A percentile compares a stretch with the other conserved stretches of the same genome.
Evolutionary conservation across 1,284 basidiomycete genomes (phyloP).

Genomic region (Schizophyllum amplum): DNA sequence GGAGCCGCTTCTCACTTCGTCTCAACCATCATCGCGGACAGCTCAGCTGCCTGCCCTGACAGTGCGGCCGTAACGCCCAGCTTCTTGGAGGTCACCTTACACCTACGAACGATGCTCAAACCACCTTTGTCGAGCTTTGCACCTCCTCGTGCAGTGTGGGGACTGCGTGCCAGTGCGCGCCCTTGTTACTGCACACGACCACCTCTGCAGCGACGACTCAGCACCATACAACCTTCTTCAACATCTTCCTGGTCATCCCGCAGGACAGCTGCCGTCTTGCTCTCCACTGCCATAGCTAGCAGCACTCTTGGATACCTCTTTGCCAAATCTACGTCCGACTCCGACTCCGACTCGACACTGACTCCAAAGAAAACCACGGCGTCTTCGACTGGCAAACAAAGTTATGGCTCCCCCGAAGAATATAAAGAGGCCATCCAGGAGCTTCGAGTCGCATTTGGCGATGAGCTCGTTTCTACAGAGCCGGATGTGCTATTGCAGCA

Average conservation of each 20-base stretch:
- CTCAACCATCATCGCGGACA: too few relatives aligned
- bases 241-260: not conserved
- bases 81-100: too few relatives aligned
- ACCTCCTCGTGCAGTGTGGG: too few relatives aligned
- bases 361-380: too few relatives aligned
- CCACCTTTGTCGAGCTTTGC: too few relatives aligned
- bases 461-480: slow-evolving; percentile 43
- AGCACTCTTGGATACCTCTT: not conserved
- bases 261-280: not conserved
- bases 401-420: slow-evolving; percentile 38
- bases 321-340: not conserved
- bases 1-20: too few relatives aligned
- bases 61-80: too few relatives aligned
- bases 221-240: not conserved
- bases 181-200: not conserved
- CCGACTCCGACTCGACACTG: not conserved
- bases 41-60: not conserved
- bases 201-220: not conserved
- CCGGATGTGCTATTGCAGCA: slow-evolving; percentile 45
- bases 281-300: not conserved
- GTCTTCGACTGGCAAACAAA: not conserved
- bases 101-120: too few relatives aligned
- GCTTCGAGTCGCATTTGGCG: slow-evolving; percentile 30
- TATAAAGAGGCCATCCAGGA: slow-evolving; percentile 44
- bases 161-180: not conserved